Evolutionary conservation across 2,329 filamentous ascomycete species (phyloP), one percentile per base, ranked within the genome.

Genomic region (Aspergillus aculeatus): DNA sequence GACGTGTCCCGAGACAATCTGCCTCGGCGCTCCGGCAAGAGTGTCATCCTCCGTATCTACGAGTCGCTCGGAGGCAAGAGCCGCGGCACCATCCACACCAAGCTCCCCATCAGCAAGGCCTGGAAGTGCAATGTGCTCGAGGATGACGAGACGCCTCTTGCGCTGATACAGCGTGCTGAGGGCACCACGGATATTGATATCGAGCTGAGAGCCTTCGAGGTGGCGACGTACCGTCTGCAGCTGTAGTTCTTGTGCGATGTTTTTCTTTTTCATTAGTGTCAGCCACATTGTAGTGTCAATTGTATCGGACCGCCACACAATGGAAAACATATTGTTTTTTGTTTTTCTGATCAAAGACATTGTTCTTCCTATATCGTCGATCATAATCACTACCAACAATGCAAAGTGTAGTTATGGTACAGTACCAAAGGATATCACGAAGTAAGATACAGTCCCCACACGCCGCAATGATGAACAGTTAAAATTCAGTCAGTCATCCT

Each of bases 111-210:
- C 29, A 89, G 88, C 80, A 87, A 85, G 68, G 92, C 90, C 32
- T 89, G 83, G 78, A 96, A 92, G 83, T 88, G 87, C 47, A 98
- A 96, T 77, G 75, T 96, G 62, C 79, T 99, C 32, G 95, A 99
- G 74, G 95, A 99, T 74, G 90, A 96, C 68, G 76, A 87, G 57
- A 88, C 91, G 64, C 86, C 87, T 71, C 68, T 92, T 59, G 74
- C 82, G 56, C 62, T 88, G n/a, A 61, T 69, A 7, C 70, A 76
- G 57, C 54, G 60, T n/a, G 71, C 70, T 5, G 72, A 71, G 26
- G 69, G 64, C 47, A 68, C 62, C 52, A 68, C 75, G 14, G 75
- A 78, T 66, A 84, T 91, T 59, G 73, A 81, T 50, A 84, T 95
- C 66, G 83, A 84, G 56, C 72, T 96, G 66, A 83, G 89, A 67